Evolutionary conservation across 257 asterid species (phyloP).

Genomic region (Solanum sejunctum): DNA sequence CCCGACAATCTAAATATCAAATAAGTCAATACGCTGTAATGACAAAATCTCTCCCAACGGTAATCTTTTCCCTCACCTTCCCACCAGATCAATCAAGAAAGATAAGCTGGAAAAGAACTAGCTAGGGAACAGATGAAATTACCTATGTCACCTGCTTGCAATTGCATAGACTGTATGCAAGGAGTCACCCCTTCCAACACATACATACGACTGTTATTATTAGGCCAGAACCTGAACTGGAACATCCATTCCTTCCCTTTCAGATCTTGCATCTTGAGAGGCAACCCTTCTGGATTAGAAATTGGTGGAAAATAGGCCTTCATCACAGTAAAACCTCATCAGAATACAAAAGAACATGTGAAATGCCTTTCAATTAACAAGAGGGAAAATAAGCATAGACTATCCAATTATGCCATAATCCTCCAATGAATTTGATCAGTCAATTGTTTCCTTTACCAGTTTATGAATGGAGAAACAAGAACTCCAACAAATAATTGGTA

Average conservation of each 20-base stretch:
- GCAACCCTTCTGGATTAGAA: constrained; percentile 79
- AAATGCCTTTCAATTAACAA: background rate
- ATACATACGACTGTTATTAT: constrained; percentile 97
- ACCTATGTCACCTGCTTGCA: constrained; percentile 99
- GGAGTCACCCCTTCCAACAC: constrained; percentile 98
- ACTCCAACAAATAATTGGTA: background rate
- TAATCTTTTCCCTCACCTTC: background rate
- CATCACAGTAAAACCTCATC: constrained; percentile 7
- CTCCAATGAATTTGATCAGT: background rate
- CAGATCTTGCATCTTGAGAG: constrained; percentile 63
- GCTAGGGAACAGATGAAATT: constrained; percentile 16
- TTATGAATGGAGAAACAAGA: background rate
- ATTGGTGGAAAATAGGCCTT: constrained; percentile 93
- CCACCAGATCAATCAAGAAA: constrained; percentile 1
- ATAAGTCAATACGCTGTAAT: background rate
- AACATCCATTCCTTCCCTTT: constrained; percentile 90
- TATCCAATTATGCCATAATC: background rate
- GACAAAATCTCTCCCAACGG: background rate
- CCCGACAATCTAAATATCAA: background rate
- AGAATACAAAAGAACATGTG: constrained; percentile 3
- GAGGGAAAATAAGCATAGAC: background rate
- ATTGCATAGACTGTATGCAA: constrained; percentile 84
- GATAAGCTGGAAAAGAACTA: background rate
- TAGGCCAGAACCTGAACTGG: constrained; percentile 97
- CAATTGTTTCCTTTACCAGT: background rate